These are phyloP conservation scores for Pleurotus salmoneostramineus DNA, from an alignment of 768 basidiomycete genomes.

Conservation along the genomic window DNA sequence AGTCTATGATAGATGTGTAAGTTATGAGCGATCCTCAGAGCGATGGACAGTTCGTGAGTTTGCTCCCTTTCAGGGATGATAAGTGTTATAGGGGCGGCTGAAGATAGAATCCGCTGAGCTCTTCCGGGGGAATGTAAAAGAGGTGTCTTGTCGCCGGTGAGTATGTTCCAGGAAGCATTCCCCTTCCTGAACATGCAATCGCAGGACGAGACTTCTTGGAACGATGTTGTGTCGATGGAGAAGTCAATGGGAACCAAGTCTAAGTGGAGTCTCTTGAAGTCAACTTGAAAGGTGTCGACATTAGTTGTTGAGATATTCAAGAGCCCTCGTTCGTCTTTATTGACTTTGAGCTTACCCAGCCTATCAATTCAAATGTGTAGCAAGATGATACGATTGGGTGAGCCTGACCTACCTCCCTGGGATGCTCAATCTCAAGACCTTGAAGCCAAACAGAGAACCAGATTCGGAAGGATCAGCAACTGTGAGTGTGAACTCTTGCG, in stretches of 20 bases:
- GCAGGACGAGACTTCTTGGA: background rate
- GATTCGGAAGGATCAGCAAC: slow-evolving; percentile 65
- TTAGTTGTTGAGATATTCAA: background rate
- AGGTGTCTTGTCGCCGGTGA: background rate
- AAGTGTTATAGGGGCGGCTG: slow-evolving; percentile 48
- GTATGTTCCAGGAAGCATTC: slow-evolving; percentile 11
- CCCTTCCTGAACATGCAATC: background rate
- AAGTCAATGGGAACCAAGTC: background rate
- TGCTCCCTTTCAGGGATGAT: slow-evolving; percentile 39
- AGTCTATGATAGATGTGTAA: slow-evolving; percentile 66
- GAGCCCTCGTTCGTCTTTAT: background rate
- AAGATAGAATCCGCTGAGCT: slow-evolving; percentile 62
- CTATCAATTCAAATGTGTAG: slow-evolving; percentile 2
- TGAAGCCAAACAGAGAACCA: slow-evolving; percentile 70
- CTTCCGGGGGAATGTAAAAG: slow-evolving; percentile 40
- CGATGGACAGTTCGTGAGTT: slow-evolving; percentile 44
- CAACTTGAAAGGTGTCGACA: background rate
- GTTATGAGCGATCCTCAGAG: slow-evolving; percentile 64
- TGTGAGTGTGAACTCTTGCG: slow-evolving; percentile 62
- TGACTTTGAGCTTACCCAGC: slow-evolving; percentile 1
- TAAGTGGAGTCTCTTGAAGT: background rate
- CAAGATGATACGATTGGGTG: background rate
- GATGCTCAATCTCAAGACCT: slow-evolving; percentile 49
- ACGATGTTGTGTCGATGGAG: background rate
- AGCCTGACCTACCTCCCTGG: slow-evolving; percentile 60